Evolutionary conservation across 108 stramenopile species (phyloP).

Genomic region (Seminavis robusta): DNA sequence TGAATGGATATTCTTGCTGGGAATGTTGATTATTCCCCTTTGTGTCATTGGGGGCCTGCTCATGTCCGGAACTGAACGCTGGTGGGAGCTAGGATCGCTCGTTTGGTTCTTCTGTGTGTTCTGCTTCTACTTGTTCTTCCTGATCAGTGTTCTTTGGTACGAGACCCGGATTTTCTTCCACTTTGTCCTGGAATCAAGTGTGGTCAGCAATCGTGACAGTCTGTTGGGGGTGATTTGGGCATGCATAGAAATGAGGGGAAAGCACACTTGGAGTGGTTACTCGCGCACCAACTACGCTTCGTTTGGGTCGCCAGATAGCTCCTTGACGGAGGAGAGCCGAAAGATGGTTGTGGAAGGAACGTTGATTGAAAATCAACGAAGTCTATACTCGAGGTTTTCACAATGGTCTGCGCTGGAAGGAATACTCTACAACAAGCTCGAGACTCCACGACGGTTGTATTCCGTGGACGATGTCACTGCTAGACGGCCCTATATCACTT

Average conservation of each 20-base stretch:
- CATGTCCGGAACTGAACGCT: slow-evolving; percentile 27
- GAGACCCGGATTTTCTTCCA: too few relatives aligned
- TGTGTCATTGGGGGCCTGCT: slow-evolving; percentile 28
- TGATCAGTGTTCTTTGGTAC: slow-evolving; percentile 31
- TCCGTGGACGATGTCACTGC: slow-evolving; percentile 48
- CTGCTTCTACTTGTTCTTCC: slow-evolving; percentile 28
- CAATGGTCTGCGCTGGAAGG: background rate
- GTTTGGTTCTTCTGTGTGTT: slow-evolving; percentile 40
- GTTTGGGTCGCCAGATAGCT: slow-evolving; percentile 3
- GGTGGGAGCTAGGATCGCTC: slow-evolving; percentile 48
- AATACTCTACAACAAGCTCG: slow-evolving; percentile 8
- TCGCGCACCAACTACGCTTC: background rate
- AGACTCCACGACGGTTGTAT: slow-evolving; percentile 39
- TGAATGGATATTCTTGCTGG: slow-evolving; percentile 34
- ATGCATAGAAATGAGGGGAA: too few relatives aligned
- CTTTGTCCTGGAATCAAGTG: slow-evolving; percentile 36
- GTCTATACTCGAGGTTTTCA: too few relatives aligned
- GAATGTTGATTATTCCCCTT: slow-evolving; percentile 52
- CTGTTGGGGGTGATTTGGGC: background rate
- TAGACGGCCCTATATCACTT: slow-evolving; percentile 48
- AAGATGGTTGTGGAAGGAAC: slow-evolving; percentile 6
- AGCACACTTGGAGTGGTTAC: background rate
- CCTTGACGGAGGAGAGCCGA: slow-evolving; percentile 7
- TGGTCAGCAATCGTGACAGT: background rate
- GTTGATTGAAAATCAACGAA: background rate